phyloP scores from a whole-genome alignment of 169 alveolate species.

The Plasmodium reichenowi region DNA sequence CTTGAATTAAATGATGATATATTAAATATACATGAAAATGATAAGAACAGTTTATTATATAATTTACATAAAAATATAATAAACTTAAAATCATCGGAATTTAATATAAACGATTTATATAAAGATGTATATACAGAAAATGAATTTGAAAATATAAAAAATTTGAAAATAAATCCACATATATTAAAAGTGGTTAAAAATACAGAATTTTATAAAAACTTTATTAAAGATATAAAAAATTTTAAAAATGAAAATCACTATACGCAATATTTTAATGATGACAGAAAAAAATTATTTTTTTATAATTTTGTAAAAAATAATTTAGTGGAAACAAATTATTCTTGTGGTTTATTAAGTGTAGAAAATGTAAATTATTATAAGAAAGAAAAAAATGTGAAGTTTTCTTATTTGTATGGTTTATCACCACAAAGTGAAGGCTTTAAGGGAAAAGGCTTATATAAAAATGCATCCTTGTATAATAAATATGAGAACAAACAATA shows the following conservation, averaged over 20 bases:
- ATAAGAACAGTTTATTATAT: constrained; percentile 19
- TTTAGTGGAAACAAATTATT: constrained; percentile 25
- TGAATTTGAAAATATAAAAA: constrained; percentile 16
- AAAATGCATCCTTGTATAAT: background rate
- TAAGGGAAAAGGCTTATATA: background rate
- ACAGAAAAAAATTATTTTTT: constrained; percentile 43
- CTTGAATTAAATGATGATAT: background rate
- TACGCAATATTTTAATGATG: constrained; percentile 27
- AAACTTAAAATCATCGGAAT: too few species aligned
- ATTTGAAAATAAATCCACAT: constrained; percentile 17
- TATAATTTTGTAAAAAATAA: constrained; percentile 45
- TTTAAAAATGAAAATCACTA: constrained; percentile 35
- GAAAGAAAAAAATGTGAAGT: background rate
- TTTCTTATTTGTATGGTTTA: constrained; percentile 16
- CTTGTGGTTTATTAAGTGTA: constrained; percentile 48
- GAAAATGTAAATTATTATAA: constrained; percentile 28
- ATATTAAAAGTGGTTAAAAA: constrained; percentile 15
- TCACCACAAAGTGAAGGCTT: background rate
- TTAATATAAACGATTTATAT: constrained; percentile 46
- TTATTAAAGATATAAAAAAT: constrained; percentile 42
- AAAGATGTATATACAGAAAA: constrained; percentile 29
- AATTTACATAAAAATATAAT: background rate
- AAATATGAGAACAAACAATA: background rate
- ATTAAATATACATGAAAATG: background rate
- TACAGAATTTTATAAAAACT: constrained; percentile 17